Conservation (phyloP, 2,329 filamentous ascomycete species). For the Fusarium gaditjirri region DNA sequence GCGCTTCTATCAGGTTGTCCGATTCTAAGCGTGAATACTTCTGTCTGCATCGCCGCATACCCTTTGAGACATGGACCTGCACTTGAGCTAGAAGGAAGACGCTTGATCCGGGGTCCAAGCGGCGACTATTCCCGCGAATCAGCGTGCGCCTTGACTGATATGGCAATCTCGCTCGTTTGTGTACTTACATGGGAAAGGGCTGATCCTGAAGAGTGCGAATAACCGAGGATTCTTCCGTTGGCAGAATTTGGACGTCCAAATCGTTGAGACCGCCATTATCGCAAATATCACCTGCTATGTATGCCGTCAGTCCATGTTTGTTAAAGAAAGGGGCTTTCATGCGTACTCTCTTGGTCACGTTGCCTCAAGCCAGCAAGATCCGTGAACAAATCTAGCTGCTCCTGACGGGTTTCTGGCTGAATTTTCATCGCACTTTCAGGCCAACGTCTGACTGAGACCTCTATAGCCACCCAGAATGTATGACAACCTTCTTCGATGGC, state of each 20-base stretch:
- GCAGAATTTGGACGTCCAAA: slow-evolving; percentile 58
- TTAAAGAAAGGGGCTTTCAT: background rate
- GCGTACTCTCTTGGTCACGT: slow-evolving; percentile 37
- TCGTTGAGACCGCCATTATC: slow-evolving; percentile 62
- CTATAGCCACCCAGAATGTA: slow-evolving; percentile 61
- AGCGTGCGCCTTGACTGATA: background rate
- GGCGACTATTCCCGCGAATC: slow-evolving; percentile 48
- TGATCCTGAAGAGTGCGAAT: slow-evolving; percentile 60
- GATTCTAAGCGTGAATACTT: slow-evolving; percentile 54
- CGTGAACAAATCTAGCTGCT: slow-evolving; percentile 12
- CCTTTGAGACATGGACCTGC: slow-evolving; percentile 44
- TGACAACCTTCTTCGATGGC: slow-evolving; percentile 48
- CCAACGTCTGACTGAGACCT: slow-evolving; percentile 55
- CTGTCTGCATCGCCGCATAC: slow-evolving; percentile 8
- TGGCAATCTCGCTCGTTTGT: background rate
- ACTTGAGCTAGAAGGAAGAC: slow-evolving; percentile 62
- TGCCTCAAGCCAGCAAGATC: slow-evolving; percentile 8
- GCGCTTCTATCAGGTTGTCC: slow-evolving; percentile 67
- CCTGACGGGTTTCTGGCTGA: background rate
- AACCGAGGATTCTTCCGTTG: slow-evolving; percentile 54
- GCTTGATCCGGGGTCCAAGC: slow-evolving; percentile 56
- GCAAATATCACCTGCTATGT: slow-evolving; percentile 46
- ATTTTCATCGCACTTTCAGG: background rate
- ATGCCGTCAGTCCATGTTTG: slow-evolving; percentile 2
- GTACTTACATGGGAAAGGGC: slow-evolving; percentile 54